Conservation (phyloP, 352 stramenopile genomes). For the Pythium biforme region DNA sequence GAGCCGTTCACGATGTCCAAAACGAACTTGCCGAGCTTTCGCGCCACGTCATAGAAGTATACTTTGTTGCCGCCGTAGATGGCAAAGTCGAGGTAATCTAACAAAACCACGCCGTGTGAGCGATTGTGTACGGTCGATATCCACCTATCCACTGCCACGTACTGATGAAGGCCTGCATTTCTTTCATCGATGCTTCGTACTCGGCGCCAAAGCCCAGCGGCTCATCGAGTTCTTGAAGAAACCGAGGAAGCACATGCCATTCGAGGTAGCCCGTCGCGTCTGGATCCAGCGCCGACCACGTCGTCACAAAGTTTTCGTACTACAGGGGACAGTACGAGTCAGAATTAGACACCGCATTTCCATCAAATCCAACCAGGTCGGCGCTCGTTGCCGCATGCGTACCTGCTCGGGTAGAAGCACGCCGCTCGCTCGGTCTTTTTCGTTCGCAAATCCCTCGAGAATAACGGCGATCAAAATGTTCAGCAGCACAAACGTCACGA, state of each 20-base stretch:
- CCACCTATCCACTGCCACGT: too few relatives aligned
- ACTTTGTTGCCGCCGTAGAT: slow-evolving; percentile 57
- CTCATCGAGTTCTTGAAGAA: slow-evolving; percentile 63
- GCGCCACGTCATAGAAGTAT: slow-evolving; percentile 55
- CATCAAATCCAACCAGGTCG: background rate
- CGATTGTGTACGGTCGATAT: too few relatives aligned
- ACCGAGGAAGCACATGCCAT: slow-evolving; percentile 55
- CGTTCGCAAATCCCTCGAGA: slow-evolving; percentile 86
- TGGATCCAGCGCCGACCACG: slow-evolving; percentile 78
- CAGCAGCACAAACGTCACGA: slow-evolving; percentile 88
- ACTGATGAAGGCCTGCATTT: slow-evolving; percentile 59
- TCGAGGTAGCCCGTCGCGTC: slow-evolving; percentile 75
- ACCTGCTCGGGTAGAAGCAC: slow-evolving; percentile 58
- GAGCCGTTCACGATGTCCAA: slow-evolving; percentile 54
- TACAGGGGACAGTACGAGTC: slow-evolving; percentile 17
- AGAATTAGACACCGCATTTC: slow-evolving; percentile 36
- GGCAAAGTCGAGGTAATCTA: slow-evolving; percentile 47
- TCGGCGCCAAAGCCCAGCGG: slow-evolving; percentile 59
- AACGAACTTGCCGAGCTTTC: slow-evolving; percentile 63
- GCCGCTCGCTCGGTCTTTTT: slow-evolving; percentile 31
- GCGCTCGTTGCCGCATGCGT: slow-evolving; percentile 30
- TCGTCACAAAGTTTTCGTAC: slow-evolving; percentile 76
- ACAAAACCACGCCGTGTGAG: too few relatives aligned
- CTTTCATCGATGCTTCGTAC: slow-evolving; percentile 42
- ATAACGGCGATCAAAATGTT: slow-evolving; percentile 94